phyloP scores from a whole-genome alignment of 192 early-diverging fungal species.

The Coemansia sp. region DNA sequence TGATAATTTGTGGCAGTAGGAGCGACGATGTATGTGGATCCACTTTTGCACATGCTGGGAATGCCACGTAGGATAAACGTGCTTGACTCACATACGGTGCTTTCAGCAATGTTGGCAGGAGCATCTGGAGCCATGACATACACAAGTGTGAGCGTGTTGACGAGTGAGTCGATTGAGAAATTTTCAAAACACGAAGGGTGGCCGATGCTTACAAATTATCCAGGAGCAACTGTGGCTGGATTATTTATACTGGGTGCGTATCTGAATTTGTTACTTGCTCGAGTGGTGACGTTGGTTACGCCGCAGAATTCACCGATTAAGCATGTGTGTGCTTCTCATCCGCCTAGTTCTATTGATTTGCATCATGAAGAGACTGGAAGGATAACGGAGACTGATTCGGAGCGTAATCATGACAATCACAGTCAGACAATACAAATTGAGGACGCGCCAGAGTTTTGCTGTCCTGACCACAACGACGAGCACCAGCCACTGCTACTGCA shows the following conservation, averaged over 20 bases:
- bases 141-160: slow-evolving; percentile 43
- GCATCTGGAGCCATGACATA: slow-evolving; percentile 52
- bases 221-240: slow-evolving; percentile 26
- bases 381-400: not conserved
- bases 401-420: slow-evolving; percentile 8
- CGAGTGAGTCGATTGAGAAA: slow-evolving; percentile 37
- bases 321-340: slow-evolving; percentile 43
- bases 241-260: slow-evolving; percentile 35
- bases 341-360: slow-evolving; percentile 22
- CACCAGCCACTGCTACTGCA: slow-evolving; percentile 15
- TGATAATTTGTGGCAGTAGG: slow-evolving; percentile 10
- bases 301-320: slow-evolving; percentile 44
- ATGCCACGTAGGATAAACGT: slow-evolving; percentile 23
- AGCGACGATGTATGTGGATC: slow-evolving; percentile 43
- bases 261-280: slow-evolving; percentile 35
- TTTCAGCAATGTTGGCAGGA: slow-evolving; percentile 38
- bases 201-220: slow-evolving; percentile 12
- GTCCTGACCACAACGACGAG: slow-evolving; percentile 3
- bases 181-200: slow-evolving; percentile 11
- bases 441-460: not conserved
- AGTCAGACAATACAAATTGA: slow-evolving; percentile 10
- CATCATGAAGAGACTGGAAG: slow-evolving; percentile 4
- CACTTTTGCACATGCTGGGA: slow-evolving; percentile 37
- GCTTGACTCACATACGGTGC: slow-evolving; percentile 45
- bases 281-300: slow-evolving; percentile 27